phyloP scores from a whole-genome alignment of 345 rosid species.

The Bruguiera gymnorhiza region DNA sequence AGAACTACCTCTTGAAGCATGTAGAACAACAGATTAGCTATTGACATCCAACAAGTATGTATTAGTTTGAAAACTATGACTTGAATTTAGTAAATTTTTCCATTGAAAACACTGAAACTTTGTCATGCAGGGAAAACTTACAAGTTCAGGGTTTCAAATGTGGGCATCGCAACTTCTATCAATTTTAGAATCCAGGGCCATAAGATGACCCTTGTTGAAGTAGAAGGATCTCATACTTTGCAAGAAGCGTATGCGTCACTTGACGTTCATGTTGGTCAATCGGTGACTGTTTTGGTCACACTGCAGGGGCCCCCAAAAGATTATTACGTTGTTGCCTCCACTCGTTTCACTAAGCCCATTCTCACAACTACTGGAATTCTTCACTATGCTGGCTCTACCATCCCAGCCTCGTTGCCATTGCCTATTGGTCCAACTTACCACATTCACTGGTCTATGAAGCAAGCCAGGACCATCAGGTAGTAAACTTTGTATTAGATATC shows the following conservation, averaged over 20 bases:
- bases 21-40: too few species aligned
- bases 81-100: too few species aligned
- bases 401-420: constrained; percentile 45
- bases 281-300: constrained; percentile 55
- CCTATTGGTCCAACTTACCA: constrained; percentile 71
- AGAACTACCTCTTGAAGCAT: too few species aligned
- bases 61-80: too few species aligned
- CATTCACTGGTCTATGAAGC: constrained; percentile 79
- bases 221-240: constrained; percentile 78
- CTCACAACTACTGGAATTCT: constrained; percentile 59
- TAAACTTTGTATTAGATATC: background rate
- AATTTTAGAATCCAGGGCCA: constrained; percentile 88
- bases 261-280: constrained; percentile 83
- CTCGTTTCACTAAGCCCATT: constrained; percentile 59
- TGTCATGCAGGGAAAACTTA: constrained; percentile 55
- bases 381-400: constrained; percentile 59
- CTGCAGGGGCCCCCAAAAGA: constrained; percentile 39
- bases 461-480: constrained; percentile 61
- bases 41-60: too few species aligned
- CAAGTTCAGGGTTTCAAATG: constrained; percentile 68
- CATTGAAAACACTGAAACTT: too few species aligned
- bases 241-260: constrained; percentile 64
- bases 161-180: constrained; percentile 64
- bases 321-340: constrained; percentile 71
- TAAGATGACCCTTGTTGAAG: constrained; percentile 64